Evolutionary conservation across 768 basidiomycete genomes (phyloP), one percentile per base, ranked within the genome.

Genomic region (Tulasnella sp.): DNA sequence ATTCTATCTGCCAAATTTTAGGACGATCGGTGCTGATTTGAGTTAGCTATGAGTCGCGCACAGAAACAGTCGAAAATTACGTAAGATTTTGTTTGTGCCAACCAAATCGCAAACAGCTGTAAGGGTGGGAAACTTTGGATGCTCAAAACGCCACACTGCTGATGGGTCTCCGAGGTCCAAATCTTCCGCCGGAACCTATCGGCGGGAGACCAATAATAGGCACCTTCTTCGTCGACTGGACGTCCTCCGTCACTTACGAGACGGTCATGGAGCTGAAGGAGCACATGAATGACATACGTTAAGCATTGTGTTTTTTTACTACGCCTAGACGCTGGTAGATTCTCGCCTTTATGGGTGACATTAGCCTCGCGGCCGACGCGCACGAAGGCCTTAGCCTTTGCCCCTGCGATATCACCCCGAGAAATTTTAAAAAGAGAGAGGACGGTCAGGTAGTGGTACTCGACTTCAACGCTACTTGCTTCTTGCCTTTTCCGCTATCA

Each of bases 221-320:
- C 77, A 39, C 39, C 77, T 78, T 78, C 38, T 78, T 78, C 62
- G 21, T 19, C 77, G 62, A 68, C 1, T 34, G 62, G 62, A n/a
- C 21, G n/a, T 34, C 62, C 8, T 5, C 21, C 2, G 8, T 68
- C n/a, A 9, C 62, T 2, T 68, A 31, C 62, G n/a, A 68, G 2
- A 68, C 27, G n/a, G 62, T 68, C 34, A 1, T 34, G 34, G 62
- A 68, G 62, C 62, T 68, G 16, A 5, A 68, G 62, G 4, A 68
- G 21, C 62, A 68, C 27, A 14, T 68, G 1, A 68, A 68, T 31
- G 62, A 16, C 6, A 31, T 68, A 68, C 34, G 62, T 68, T n/a
- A n/a, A 10, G 56, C 40, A 24, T 27, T 39, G 38, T 1, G 42
- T 71, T n/a, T n/a, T n/a, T 40, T 31, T 39, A 56, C 58, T 39